Percentiles rank a stretch among this genome's conserved stretches.
Evolutionary conservation across 805 yeast genomes (phyloP).

Genomic region (Spathaspora sp.): DNA sequence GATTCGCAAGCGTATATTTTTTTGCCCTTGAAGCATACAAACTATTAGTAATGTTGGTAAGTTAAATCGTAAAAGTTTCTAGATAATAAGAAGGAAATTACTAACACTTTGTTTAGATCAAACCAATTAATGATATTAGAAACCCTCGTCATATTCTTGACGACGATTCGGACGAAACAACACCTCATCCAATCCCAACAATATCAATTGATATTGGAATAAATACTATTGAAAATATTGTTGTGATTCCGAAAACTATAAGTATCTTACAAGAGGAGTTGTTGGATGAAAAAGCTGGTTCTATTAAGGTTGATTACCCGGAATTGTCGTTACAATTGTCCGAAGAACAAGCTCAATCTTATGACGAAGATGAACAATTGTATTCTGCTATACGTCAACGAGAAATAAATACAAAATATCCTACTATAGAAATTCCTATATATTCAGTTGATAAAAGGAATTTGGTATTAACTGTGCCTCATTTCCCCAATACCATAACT

Average conservation of each 20-base stretch:
- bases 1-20: neutral
- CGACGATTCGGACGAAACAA: constrained; percentile 22
- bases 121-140: constrained; percentile 47
- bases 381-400: constrained; percentile 31
- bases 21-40: neutral
- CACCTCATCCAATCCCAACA: constrained; percentile 24
- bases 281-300: constrained; percentile 4
- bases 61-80: neutral
- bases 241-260: constrained; percentile 28
- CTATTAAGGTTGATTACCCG: constrained; percentile 9
- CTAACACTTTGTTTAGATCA: constrained; percentile 29
- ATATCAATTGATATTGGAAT: constrained; percentile 16
- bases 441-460: constrained; percentile 4
- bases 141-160: constrained; percentile 52
- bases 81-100: neutral
- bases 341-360: constrained; percentile 7
- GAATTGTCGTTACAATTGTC: constrained; percentile 1
- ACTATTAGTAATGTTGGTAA: neutral
- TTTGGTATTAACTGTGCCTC: constrained; percentile 27
- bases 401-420: constrained; percentile 18
- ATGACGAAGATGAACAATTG: constrained; percentile 43
- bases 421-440: constrained; percentile 21
- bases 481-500: constrained; percentile 32
- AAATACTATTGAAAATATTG: constrained; percentile 15
- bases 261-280: constrained; percentile 7